phyloP scores from a whole-genome alignment of 345 rosid genomes.

The Populus tremula region DNA sequence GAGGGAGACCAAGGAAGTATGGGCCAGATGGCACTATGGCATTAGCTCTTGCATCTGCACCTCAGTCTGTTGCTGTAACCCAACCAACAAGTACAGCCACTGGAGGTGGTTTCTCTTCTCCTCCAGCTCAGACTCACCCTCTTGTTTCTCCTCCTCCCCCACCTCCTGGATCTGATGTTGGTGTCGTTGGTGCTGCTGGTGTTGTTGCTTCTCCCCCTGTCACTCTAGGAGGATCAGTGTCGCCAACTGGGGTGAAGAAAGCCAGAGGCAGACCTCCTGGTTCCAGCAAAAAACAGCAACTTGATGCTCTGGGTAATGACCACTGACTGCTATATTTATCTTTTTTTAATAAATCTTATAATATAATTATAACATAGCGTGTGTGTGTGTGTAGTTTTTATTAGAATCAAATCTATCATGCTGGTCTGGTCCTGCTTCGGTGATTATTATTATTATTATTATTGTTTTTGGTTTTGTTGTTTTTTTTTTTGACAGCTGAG shows the following conservation, averaged over 20 bases:
- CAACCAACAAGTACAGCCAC: neutral
- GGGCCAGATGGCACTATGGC: constrained; percentile 60
- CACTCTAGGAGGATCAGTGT: constrained; percentile 22
- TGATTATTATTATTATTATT: too few species aligned
- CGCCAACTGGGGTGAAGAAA: constrained; percentile 54
- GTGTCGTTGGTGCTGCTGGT: neutral
- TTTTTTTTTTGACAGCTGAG: neutral
- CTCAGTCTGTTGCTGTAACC: constrained; percentile 18
- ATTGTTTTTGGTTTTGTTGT: too few species aligned
- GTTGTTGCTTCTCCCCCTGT: constrained; percentile 4
- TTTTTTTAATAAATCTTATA: neutral
- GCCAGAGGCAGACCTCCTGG: constrained; percentile 88
- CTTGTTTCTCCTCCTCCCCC: neutral
- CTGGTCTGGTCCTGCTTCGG: too few species aligned
- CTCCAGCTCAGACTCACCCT: constrained; percentile 6
- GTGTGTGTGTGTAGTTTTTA: neutral
- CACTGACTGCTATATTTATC: neutral
- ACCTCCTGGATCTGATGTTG: neutral
- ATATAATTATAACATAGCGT: neutral
- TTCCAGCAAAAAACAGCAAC: constrained; percentile 57
- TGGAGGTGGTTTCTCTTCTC: constrained; percentile 37
- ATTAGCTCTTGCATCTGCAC: constrained; percentile 28
- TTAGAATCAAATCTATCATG: neutral
- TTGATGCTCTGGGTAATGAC: constrained; percentile 53
- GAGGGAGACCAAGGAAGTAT: constrained; percentile 74